Evolutionary conservation across 352 stramenopile genomes (phyloP), one percentile per base, ranked within the genome.

Genomic region (Phytopythium kandeliae): DNA sequence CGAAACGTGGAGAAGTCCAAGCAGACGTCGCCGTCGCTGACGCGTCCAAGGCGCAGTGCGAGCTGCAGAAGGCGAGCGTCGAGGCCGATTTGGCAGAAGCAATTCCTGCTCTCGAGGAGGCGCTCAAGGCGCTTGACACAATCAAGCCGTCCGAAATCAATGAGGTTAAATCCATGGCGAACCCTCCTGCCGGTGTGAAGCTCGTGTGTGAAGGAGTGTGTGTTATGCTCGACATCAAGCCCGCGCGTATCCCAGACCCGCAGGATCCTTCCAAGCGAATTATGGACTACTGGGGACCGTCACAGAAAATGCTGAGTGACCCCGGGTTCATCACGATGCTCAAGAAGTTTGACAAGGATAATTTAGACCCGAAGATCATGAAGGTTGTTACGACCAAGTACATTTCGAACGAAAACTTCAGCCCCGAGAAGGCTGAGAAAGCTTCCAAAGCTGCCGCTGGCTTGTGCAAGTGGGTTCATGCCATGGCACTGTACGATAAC

Each of bases 231-330:
- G 86, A 85, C 13, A 96, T 97, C 55, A 97, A 97, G 57, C 80
- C 92, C 10, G 74, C 81, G 9, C 74, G 89, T 17, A 97, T 98
- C 58, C 92, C 91, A 7, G 94, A 98, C 56, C 84, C 84, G 0
- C 61, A 71, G 38, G 91, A 98, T 52, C 84, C 90, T 5, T 96
- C 82, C 1, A 97, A 97, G 51, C 77, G 88, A 17, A 97, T 98
- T 50, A 94, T 97, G 83, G 94, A 98, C 62, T 98, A 94, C 62
- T 98, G 94, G 94, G 92, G 88, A 0, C 88, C 92, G 4, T 94
- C 85, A 0, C 87, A 97, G 67, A 95, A 96, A 54, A 96, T 98
- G 83, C 74, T 98, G 11, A 89, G 79, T 26, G 90, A 98, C 53
- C 69, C 85, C 8, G 86, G 78, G 19, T 97, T 98, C 62, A 95